Evolutionary conservation across 805 yeast species (phyloP).

Genomic region (Pichia eremophila): DNA sequence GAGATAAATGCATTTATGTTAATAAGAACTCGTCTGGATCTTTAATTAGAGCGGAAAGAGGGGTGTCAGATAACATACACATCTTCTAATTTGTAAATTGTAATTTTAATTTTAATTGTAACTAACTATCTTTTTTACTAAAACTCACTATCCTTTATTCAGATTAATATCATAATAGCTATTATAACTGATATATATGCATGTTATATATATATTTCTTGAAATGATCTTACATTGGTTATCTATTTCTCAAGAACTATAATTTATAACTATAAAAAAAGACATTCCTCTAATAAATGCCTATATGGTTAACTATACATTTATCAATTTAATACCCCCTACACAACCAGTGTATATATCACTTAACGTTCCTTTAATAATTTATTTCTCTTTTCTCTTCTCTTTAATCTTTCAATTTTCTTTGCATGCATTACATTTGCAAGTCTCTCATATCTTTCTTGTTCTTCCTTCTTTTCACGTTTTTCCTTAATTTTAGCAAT

Average conservation of each 20-base stretch:
- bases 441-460: conserved; percentile 74
- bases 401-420: conserved; percentile 81
- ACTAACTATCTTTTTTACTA: not conserved
- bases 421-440: conserved; percentile 87
- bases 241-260: no score
- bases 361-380: conserved; percentile 73
- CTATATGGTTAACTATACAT: no score
- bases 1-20: conserved; percentile 21
- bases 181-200: no score
- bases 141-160: no score
- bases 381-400: conserved; percentile 92
- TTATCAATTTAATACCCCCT: no score
- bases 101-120: not conserved
- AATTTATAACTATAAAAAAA: no score
- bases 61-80: conserved; percentile 30
- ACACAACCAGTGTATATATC: not conserved
- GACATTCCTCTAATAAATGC: no score
- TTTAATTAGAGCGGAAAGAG: conserved; percentile 21
- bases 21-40: conserved; percentile 31
- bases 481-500: conserved; percentile 58
- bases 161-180: no score
- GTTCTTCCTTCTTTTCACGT: conserved; percentile 75
- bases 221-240: no score
- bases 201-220: no score
- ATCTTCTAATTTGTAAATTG: conserved; percentile 5